Conservation (phyloP, 2,329 filamentous ascomycete genomes). For the Cytospora paraplurivora region DNA sequence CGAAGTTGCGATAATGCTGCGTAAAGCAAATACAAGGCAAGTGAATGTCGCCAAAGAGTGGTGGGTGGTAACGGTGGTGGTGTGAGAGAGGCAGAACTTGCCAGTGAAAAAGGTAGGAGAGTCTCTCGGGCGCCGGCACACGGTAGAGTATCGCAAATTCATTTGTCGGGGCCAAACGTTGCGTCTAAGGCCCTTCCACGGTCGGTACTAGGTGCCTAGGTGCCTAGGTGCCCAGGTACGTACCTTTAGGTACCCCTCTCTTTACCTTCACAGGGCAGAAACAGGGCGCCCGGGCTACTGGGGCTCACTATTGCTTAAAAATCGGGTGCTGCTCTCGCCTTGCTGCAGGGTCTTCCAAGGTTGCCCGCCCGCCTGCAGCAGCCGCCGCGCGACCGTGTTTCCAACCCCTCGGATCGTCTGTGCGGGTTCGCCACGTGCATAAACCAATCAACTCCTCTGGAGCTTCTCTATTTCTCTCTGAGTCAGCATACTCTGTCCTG, state of each 20-base stretch:
- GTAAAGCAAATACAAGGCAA: slow-evolving; percentile 9
- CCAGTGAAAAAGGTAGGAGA: slow-evolving; percentile 1
- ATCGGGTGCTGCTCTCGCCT: neutral
- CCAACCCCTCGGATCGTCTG: slow-evolving; percentile 4
- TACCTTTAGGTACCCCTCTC: too few relatives aligned
- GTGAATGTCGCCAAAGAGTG: slow-evolving; percentile 1
- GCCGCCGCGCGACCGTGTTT: neutral
- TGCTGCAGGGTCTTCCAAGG: slow-evolving; percentile 1
- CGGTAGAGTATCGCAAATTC: neutral
- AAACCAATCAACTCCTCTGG: neutral
- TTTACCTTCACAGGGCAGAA: too few relatives aligned
- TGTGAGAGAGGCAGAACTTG: slow-evolving; percentile 11
- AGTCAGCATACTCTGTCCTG: neutral
- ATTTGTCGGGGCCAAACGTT: neutral
- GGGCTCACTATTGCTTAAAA: too few relatives aligned
- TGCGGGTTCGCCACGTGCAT: neutral
- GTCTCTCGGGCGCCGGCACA: neutral
- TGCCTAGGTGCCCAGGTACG: neutral
- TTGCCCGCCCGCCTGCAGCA: neutral
- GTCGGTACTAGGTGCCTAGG: neutral
- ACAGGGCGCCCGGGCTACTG: too few relatives aligned
- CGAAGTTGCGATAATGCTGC: slow-evolving; percentile 3
- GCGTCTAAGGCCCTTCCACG: too few relatives aligned
- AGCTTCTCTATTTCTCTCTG: neutral
- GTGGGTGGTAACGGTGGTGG: slow-evolving; percentile 9